Percentiles rank a stretch among this genome's conserved stretches.
These are phyloP conservation scores for Paragyromitra xinjiangensis DNA, from an alignment of 495 filamentous ascomycete species.

Conservation along the genomic window DNA sequence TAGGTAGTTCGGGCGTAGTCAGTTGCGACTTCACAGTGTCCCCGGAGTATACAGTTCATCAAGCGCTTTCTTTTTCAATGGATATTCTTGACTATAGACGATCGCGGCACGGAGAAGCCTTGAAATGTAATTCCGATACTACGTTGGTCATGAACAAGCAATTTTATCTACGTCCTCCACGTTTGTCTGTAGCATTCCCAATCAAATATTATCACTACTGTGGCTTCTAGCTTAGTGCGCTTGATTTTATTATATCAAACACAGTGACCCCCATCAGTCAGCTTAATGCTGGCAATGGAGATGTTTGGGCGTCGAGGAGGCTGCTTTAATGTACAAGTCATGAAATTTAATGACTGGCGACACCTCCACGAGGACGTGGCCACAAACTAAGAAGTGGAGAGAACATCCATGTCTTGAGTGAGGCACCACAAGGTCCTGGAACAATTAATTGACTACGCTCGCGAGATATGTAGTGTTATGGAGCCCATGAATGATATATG, in stretches of 20 bases:
- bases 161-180: not conserved
- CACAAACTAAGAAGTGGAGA: not conserved
- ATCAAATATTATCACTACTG: not conserved
- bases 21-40: not conserved
- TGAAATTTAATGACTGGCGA: not conserved
- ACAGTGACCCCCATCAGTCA: not conserved
- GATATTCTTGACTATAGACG: not conserved
- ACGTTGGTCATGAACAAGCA: not conserved
- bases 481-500: not conserved
- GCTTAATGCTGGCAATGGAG: not conserved
- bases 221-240: not conserved
- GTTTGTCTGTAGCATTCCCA: not conserved
- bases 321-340: slow-evolving; percentile 2
- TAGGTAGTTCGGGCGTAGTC: not conserved
- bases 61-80: not conserved
- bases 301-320: not conserved
- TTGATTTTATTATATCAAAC: not conserved
- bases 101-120: not conserved
- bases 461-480: not conserved
- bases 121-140: not conserved
- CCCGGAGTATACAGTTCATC: not conserved
- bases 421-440: not conserved
- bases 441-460: not conserved
- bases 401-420: not conserved
- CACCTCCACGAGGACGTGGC: not conserved